Evolutionary conservation across 176 grass and related monocot genomes (phyloP).

Genomic region (Stipa capillata): DNA sequence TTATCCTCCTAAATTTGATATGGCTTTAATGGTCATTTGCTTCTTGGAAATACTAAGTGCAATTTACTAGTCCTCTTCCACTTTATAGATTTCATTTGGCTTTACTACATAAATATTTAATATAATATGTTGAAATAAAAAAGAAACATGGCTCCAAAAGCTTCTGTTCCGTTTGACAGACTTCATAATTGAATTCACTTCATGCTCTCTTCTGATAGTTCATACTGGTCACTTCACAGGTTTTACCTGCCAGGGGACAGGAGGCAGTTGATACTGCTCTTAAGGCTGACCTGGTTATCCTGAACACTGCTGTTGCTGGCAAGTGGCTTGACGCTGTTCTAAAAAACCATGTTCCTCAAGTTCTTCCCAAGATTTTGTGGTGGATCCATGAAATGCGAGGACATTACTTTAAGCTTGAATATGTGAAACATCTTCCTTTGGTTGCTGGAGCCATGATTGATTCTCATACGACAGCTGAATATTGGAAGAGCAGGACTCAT

Average conservation of each 20-base stretch:
- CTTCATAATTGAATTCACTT: background rate
- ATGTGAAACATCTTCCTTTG: conserved; percentile 86
- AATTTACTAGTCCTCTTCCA: background rate
- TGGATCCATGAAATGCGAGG: conserved; percentile 99
- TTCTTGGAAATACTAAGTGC: background rate
- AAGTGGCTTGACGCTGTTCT: conserved; percentile 91
- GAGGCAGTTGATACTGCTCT: conserved; percentile 63
- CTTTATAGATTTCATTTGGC: background rate
- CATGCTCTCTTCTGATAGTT: background rate
- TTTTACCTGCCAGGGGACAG: conserved; percentile 64
- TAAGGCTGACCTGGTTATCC: conserved; percentile 78
- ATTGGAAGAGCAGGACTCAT: conserved; percentile 89
- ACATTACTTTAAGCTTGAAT: conserved; percentile 93
- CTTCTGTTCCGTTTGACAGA: background rate
- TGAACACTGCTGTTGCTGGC: conserved; percentile 93
- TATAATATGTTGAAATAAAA: background rate
- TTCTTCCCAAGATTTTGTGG: conserved; percentile 94
- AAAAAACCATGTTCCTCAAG: conserved; percentile 62
- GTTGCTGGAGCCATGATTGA: conserved; percentile 94
- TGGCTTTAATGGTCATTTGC: background rate
- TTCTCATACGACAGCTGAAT: conserved; percentile 76
- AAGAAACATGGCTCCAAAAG: background rate
- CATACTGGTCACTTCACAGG: conserved; percentile 30
- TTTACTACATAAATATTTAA: background rate
- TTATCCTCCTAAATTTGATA: background rate